Conservation (phyloP, 805 yeast genomes). For the Priceomyces medius region DNA sequence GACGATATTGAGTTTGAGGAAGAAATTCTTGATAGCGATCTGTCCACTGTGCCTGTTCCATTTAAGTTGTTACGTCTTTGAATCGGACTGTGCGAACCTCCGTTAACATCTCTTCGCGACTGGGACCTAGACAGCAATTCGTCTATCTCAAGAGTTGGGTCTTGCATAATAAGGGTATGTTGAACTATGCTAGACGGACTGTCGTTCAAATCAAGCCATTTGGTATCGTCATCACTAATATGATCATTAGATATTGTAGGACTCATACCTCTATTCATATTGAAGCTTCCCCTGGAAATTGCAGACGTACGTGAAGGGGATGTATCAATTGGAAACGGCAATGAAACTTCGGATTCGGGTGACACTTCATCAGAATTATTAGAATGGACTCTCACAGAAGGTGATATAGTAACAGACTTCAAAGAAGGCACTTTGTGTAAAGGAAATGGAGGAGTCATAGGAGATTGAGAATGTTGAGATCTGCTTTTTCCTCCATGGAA, state of each 20-base stretch:
- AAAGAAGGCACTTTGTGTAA: conserved; percentile 33
- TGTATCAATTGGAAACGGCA: neutral
- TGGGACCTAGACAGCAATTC: neutral
- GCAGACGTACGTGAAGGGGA: conserved; percentile 10
- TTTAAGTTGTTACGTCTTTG: neutral
- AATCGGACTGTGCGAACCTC: neutral
- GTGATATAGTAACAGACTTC: conserved; percentile 39
- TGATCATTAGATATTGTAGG: conserved; percentile 5
- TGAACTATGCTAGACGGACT: conserved; percentile 4
- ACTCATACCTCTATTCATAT: neutral
- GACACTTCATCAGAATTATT: conserved; percentile 14
- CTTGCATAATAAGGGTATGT: conserved; percentile 1
- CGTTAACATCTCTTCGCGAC: neutral
- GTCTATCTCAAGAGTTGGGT: conserved; percentile 1
- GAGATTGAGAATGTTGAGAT: conserved; percentile 7
- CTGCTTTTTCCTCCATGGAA: neutral
- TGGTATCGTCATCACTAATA: conserved; percentile 1
- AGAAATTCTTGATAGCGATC: conserved; percentile 10
- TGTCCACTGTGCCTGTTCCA: neutral
- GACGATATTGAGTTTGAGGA: conserved; percentile 19
- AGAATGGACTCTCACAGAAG: conserved; percentile 21
- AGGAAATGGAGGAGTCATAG: conserved; percentile 11
- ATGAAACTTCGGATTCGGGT: conserved; percentile 12
- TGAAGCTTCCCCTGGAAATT: conserved; percentile 6
- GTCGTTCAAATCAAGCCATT: neutral